phyloP scores from a whole-genome alignment of 495 filamentous ascomycete genomes.

The Parathielavia appendiculata region DNA sequence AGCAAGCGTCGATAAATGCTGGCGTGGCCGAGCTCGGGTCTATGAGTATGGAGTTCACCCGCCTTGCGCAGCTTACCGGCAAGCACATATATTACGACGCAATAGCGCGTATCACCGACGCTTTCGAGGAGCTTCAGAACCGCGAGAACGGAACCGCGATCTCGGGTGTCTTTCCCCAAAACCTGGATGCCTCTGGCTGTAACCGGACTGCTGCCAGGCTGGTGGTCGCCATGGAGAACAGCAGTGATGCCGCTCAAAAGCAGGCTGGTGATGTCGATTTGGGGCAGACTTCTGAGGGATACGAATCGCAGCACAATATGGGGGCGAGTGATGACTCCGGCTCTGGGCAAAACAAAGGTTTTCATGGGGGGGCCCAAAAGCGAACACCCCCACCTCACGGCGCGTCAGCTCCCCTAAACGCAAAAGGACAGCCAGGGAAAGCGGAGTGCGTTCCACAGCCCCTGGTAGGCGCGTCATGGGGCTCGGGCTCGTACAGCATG shows the following conservation, averaged over 20 bases:
- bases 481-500: slow-evolving; percentile 47
- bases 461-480: slow-evolving; percentile 37
- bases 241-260: slow-evolving; percentile 19
- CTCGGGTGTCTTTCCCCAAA: slow-evolving; percentile 78
- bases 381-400: background rate
- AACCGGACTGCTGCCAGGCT: slow-evolving; percentile 39
- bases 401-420: slow-evolving; percentile 3
- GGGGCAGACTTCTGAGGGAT: background rate
- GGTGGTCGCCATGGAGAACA: slow-evolving; percentile 16
- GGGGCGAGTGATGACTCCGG: background rate
- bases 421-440: slow-evolving; percentile 25
- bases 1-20: slow-evolving; percentile 57
- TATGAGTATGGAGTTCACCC: slow-evolving; percentile 90
- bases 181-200: slow-evolving; percentile 66
- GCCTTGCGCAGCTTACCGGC: slow-evolving; percentile 84
- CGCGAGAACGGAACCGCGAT: slow-evolving; percentile 56
- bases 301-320: background rate
- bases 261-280: slow-evolving; percentile 17
- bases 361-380: slow-evolving; percentile 1
- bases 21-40: slow-evolving; percentile 84
- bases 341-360: background rate
- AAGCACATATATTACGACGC: slow-evolving; percentile 91
- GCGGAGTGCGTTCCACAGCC: slow-evolving; percentile 53
- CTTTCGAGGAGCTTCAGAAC: slow-evolving; percentile 72
- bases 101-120: slow-evolving; percentile 83